phyloP scores from a whole-genome alignment of 345 rosid genomes.

The Linum trigynum region DNA sequence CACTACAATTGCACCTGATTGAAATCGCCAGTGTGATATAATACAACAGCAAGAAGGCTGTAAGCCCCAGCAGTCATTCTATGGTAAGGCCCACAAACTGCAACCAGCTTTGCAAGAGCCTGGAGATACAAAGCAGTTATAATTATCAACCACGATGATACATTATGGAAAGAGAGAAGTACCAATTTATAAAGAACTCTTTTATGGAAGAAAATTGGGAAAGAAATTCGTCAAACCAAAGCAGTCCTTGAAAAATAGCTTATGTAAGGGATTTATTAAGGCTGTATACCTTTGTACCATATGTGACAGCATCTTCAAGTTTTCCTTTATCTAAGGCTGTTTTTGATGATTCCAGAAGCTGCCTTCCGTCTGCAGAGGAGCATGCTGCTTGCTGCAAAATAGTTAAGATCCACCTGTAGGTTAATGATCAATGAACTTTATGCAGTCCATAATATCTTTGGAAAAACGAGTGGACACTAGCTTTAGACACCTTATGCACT shows the following conservation, averaged over 20 bases:
- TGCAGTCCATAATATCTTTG: slow-evolving; percentile 6
- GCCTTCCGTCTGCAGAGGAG: slow-evolving; percentile 99
- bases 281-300: slow-evolving; percentile 74
- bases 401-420: slow-evolving; percentile 17
- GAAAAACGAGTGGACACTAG: slow-evolving; percentile 1
- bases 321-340: slow-evolving; percentile 98
- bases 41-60: slow-evolving; percentile 96
- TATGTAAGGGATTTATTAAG: slow-evolving; percentile 6
- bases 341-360: slow-evolving; percentile 94
- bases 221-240: background rate
- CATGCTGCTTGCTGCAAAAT: slow-evolving; percentile 92
- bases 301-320: slow-evolving; percentile 97
- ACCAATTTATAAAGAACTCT: slow-evolving; percentile 6
- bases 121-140: slow-evolving; percentile 22
- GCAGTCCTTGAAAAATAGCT: slow-evolving; percentile 2
- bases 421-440: slow-evolving; percentile 4
- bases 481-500: slow-evolving; percentile 67
- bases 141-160: background rate
- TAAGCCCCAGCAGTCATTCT: slow-evolving; percentile 99
- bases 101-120: slow-evolving; percentile 97
- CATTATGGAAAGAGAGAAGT: background rate
- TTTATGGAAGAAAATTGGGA: background rate
- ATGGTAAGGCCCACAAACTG: slow-evolving; percentile 97
- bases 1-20: slow-evolving; percentile 60
- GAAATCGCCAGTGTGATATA: slow-evolving; percentile 98